A percentile compares a stretch with the other conserved stretches of the same genome.
Evolutionary conservation across 2,329 filamentous ascomycete genomes (phyloP).

Genomic region (Aspergillus hortae): DNA sequence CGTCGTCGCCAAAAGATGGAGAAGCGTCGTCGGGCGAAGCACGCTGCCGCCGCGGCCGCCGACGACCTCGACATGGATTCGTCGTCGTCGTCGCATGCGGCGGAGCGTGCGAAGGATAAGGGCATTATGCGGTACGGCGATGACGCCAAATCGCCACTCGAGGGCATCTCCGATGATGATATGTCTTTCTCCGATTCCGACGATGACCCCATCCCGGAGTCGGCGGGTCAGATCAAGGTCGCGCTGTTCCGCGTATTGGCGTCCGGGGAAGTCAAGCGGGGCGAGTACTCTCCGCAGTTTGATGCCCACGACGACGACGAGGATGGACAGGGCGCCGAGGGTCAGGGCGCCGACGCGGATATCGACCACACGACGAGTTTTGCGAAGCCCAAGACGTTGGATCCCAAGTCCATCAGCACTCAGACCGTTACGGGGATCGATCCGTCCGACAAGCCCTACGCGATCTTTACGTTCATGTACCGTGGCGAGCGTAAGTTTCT

Average conservation of each 20-base stretch:
- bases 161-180: slow-evolving; percentile 69
- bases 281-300: slow-evolving; percentile 96
- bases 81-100: slow-evolving; percentile 4
- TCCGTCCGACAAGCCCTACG: slow-evolving; percentile 91
- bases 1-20: slow-evolving; percentile 66
- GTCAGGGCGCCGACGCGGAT: slow-evolving; percentile 67
- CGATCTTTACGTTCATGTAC: slow-evolving; percentile 97
- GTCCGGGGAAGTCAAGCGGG: slow-evolving; percentile 94
- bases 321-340: slow-evolving; percentile 52
- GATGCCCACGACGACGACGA: slow-evolving; percentile 95
- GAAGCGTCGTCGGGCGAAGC: slow-evolving; percentile 77
- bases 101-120: slow-evolving; percentile 36
- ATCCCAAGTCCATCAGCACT: slow-evolving; percentile 96
- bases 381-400: slow-evolving; percentile 90
- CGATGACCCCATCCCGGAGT: slow-evolving; percentile 83
- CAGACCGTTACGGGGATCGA: slow-evolving; percentile 99
- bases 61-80: slow-evolving; percentile 43
- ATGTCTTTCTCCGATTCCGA: slow-evolving; percentile 67
- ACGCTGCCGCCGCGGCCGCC: slow-evolving; percentile 58
- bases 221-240: slow-evolving; percentile 96
- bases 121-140: slow-evolving; percentile 75
- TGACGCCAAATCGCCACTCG: slow-evolving; percentile 70
- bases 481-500: slow-evolving; percentile 77
- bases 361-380: slow-evolving; percentile 97
- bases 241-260: slow-evolving; percentile 93